Evolutionary conservation across 2,329 filamentous ascomycete species (phyloP).

Genomic region (Colletotrichum sp.): DNA sequence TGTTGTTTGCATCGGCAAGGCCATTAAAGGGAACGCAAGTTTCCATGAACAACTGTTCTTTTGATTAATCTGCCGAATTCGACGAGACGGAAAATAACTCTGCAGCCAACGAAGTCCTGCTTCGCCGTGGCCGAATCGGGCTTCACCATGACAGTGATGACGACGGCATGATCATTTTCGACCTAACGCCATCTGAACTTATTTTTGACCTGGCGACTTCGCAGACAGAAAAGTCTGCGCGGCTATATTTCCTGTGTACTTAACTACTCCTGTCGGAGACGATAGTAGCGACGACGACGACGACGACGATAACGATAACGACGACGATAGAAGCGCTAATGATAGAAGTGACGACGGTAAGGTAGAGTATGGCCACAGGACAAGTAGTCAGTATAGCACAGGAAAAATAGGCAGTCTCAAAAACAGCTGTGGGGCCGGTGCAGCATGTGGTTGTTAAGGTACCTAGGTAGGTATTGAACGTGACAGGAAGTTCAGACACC

Average conservation of each 20-base stretch:
- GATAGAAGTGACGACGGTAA: too few species aligned
- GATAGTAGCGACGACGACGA: too few species aligned
- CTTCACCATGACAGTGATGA: not conserved
- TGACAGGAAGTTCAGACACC: not conserved
- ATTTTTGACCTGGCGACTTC: not conserved
- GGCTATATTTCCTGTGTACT: too few species aligned
- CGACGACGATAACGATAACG: too few species aligned
- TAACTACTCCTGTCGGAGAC: too few species aligned
- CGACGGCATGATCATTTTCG: not conserved
- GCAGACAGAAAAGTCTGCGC: not conserved
- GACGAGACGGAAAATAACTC: not conserved
- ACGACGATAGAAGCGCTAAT: too few species aligned
- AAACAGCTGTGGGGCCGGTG: not conserved
- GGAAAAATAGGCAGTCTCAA: too few species aligned
- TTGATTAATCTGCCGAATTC: not conserved
- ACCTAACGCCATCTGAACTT: too few species aligned
- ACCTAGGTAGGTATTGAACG: not conserved
- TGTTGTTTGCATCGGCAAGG: not conserved
- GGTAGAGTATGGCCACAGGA: too few species aligned
- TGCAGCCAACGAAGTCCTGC: not conserved
- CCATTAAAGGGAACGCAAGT: not conserved
- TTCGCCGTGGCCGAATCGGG: fast-evolving
- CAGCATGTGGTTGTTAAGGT: not conserved
- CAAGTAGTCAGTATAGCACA: too few species aligned
- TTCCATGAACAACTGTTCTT: not conserved